Conservation (phyloP, 176 grass and related monocot genomes). For the Pontederia paniculata region DNA sequence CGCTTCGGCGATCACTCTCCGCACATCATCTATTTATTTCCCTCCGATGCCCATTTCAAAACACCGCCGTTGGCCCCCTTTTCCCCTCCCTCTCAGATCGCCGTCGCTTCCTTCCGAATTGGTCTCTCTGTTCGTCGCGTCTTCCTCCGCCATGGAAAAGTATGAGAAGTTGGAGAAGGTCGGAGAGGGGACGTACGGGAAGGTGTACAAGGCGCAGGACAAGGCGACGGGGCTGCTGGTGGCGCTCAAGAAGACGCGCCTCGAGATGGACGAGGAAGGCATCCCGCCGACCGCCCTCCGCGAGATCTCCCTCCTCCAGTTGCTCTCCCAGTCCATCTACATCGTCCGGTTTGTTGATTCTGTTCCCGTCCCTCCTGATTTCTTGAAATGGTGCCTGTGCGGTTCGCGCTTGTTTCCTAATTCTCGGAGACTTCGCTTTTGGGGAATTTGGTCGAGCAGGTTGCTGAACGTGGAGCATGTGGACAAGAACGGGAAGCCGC, state of each 20-base stretch:
- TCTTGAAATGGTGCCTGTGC: background rate
- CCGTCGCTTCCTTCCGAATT: too few relatives aligned
- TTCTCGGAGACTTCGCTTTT: background rate
- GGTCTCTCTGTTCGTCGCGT: background rate
- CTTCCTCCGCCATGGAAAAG: constrained; percentile 53
- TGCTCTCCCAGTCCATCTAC: constrained; percentile 83
- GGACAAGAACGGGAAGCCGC: constrained; percentile 51
- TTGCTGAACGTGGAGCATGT: constrained; percentile 75
- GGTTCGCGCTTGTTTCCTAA: background rate
- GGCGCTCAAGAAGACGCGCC: constrained; percentile 75
- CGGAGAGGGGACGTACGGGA: constrained; percentile 46
- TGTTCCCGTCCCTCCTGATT: background rate
- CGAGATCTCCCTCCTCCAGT: constrained; percentile 86
- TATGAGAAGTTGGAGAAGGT: constrained; percentile 99
- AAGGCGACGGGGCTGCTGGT: constrained; percentile 35
- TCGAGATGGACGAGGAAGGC: constrained; percentile 98
- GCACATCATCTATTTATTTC: too few relatives aligned
- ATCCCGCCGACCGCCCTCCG: constrained; percentile 79
- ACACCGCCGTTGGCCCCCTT: too few relatives aligned
- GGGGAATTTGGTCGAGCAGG: constrained; percentile 13
- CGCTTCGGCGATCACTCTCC: too few relatives aligned
- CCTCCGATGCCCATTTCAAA: too few relatives aligned
- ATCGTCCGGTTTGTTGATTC: constrained; percentile 37
- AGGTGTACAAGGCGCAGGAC: constrained; percentile 50
- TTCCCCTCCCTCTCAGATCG: too few relatives aligned